Percentiles rank a stretch among this genome's conserved stretches.
Evolutionary conservation across 2,329 filamentous ascomycete genomes (phyloP).

Genomic region (Hypocreales sp.): DNA sequence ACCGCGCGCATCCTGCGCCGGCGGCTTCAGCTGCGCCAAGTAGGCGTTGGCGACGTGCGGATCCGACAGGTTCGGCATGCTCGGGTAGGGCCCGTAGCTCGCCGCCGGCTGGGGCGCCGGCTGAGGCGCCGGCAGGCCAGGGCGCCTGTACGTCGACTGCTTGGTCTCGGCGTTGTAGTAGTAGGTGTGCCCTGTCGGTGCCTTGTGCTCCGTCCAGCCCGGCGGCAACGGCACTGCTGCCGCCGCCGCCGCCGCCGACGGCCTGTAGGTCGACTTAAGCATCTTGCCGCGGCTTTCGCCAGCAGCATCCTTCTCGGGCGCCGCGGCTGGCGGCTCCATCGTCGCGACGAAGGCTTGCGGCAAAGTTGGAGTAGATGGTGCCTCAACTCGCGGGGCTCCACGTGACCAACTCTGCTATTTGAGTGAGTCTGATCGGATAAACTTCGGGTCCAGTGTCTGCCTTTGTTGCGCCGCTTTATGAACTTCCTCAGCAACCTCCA

Average conservation of each 20-base stretch:
- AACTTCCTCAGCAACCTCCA: no score
- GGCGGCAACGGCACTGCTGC: constrained; percentile 46
- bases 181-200: constrained; percentile 73
- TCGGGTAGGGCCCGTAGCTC: constrained; percentile 7
- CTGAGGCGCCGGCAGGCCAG: constrained; percentile 26
- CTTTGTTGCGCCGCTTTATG: no score
- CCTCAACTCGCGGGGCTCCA: no score
- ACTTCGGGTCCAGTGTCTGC: no score
- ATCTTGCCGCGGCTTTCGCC: constrained; percentile 22
- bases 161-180: constrained; percentile 76
- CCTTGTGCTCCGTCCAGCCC: constrained; percentile 89
- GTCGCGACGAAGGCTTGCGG: no score
- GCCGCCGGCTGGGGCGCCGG: constrained; percentile 7
- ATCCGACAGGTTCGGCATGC: constrained; percentile 28
- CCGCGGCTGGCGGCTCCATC: no score
- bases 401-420: no score
- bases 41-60: constrained; percentile 45
- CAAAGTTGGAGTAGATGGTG: no score
- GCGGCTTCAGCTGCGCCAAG: constrained; percentile 35
- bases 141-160: constrained; percentile 74
- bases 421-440: no score
- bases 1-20: constrained; percentile 18
- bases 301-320: no score
- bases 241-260: constrained; percentile 23
- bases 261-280: constrained; percentile 65